These are phyloP conservation scores for Scheffersomyces ergatensis DNA, from an alignment of 805 yeast genomes.

Conservation along the genomic window DNA sequence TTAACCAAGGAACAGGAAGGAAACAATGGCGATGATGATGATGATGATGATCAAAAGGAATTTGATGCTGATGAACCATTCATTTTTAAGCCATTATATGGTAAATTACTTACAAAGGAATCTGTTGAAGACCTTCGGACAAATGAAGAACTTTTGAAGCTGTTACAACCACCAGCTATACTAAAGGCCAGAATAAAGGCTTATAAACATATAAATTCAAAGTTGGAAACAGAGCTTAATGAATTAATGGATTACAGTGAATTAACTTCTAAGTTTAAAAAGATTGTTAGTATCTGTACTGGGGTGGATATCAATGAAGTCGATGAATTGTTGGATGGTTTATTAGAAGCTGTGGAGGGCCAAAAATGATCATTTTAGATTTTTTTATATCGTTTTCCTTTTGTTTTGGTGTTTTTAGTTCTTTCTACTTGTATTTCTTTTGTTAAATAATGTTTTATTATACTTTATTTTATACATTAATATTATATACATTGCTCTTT, in stretches of 20 bases:
- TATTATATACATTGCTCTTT: too few relatives aligned
- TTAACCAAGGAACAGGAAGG: slow-evolving; percentile 26
- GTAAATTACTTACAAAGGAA: slow-evolving; percentile 39
- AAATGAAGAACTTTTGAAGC: slow-evolving; percentile 21
- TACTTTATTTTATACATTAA: too few relatives aligned
- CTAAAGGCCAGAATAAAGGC: slow-evolving; percentile 79
- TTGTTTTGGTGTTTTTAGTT: not conserved
- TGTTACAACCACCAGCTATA: slow-evolving; percentile 46
- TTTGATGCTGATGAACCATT: slow-evolving; percentile 94
- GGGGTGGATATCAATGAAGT: slow-evolving; percentile 81
- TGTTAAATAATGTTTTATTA: not conserved
- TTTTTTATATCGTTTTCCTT: not conserved
- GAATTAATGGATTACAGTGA: slow-evolving; percentile 45
- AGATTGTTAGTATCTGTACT: slow-evolving; percentile 86
- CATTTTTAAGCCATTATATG: slow-evolving; percentile 59
- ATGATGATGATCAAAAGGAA: slow-evolving; percentile 61
- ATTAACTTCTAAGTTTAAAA: slow-evolving; percentile 65
- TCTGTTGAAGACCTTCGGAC: slow-evolving; percentile 19
- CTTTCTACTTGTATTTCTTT: not conserved
- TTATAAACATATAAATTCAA: slow-evolving; percentile 65
- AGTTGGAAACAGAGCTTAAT: slow-evolving; percentile 50
- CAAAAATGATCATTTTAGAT: slow-evolving; percentile 22
- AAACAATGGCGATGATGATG: slow-evolving; percentile 36
- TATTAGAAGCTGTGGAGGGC: slow-evolving; percentile 87
- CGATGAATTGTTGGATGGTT: slow-evolving; percentile 76